Conservation (phyloP, 148 eudicot genomes). For the Linanthus parryae region DNA sequence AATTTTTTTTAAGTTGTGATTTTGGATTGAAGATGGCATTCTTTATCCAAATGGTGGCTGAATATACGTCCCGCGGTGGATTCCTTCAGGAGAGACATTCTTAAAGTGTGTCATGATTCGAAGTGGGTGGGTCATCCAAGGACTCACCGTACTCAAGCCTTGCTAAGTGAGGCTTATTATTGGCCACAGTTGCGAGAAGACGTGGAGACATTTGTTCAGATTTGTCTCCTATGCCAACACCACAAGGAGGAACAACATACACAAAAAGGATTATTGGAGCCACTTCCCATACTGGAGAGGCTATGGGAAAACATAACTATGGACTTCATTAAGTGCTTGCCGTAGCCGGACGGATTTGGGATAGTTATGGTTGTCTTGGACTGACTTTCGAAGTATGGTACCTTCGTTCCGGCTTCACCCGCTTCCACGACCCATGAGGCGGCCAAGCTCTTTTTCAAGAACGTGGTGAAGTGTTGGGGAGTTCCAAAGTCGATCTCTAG, state of each 20-base stretch:
- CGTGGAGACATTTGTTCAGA: neutral
- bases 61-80: no score
- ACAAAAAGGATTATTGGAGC: slow-evolving; percentile 1
- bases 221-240: slow-evolving; percentile 5
- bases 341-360: neutral
- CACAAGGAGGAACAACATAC: neutral
- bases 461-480: neutral
- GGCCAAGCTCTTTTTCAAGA: neutral
- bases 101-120: no score
- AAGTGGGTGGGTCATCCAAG: slow-evolving; percentile 1
- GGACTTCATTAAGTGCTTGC: slow-evolving; percentile 4
- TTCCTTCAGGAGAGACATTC: no score
- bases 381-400: neutral
- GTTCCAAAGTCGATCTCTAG: neutral
- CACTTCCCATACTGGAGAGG: neutral
- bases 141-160: neutral
- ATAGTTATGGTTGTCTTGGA: slow-evolving; percentile 4
- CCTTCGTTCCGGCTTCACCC: neutral
- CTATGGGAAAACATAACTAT: slow-evolving; percentile 2
- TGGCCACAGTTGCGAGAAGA: slow-evolving; percentile 1
- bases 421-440: neutral
- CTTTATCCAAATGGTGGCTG: no score
- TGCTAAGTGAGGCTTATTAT: neutral
- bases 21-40: no score
- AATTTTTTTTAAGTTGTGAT: no score